Evolutionary conservation across 2,329 filamentous ascomycete species (phyloP), one percentile per base, ranked within the genome.

Genomic region (Lachnellula suecica): DNA sequence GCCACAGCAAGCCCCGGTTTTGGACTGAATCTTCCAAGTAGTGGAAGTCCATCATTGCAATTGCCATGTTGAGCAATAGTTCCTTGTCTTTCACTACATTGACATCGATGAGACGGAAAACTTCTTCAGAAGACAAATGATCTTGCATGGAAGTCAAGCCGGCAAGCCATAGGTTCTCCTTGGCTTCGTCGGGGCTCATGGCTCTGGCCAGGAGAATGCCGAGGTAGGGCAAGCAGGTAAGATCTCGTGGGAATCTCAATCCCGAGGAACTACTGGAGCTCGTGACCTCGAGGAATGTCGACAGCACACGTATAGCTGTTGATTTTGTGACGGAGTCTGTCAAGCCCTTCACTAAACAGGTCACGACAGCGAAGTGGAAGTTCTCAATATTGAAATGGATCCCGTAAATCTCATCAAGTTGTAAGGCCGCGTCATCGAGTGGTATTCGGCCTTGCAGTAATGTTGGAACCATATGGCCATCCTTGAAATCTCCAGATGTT

Each of bases 301-400:
- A 80, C 6, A 88, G 66, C 3, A 87, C 81, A 19, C 81, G 75
- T 45, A 86, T 75, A 2, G 83, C 78, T 13, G 79, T 79, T 10
- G 75, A 66, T 59, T 80, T 81, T 8, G 84, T 88, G 35, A 77
- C 73, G 1, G 79, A 78, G 57, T 87, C 84, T 0, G 82, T 83
- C 13, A 88, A 73, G 1, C 84, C 85, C 38, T 85, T 79, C 3
- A 83, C 78, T 4, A 88, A 71, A 57, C 81, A 84, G 15, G 83
- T 83, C 59, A 81, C 85, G 1, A 86, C 78, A 0, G 85, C 84
- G 59, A 83, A 84, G 62, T 88, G 84, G 65, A 88, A 88, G 54
- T 79, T 84, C 15, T 87, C 82, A 5, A 71, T 66, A 27, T 75
- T 81, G 62, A 88, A 88, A 57, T 83, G 81, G 35, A 88, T 78